Percentiles rank a stretch among this genome's conserved stretches.
Conservation (phyloP, 768 basidiomycete species). For the Pleurotus cornucopiae region DNA sequence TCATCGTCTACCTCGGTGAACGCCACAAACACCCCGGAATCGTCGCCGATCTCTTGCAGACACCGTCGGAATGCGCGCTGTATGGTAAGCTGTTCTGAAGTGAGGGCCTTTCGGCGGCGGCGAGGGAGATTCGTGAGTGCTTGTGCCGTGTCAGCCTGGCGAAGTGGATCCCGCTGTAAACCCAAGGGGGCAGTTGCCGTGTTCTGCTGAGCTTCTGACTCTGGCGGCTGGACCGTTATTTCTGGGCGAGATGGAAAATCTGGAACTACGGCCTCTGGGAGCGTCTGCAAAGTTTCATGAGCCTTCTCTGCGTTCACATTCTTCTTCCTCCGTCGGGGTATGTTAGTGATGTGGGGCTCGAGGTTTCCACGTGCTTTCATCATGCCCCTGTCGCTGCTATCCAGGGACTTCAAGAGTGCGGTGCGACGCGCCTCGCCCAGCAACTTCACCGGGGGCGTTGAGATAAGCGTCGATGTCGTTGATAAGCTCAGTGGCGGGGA, state of each 20-base stretch:
- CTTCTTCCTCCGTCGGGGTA: constrained; percentile 3
- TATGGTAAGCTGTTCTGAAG: constrained; percentile 2
- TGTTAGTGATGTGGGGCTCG: constrained; percentile 6
- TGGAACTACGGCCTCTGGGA: neutral
- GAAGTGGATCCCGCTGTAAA: neutral
- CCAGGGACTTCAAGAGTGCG: constrained; percentile 1
- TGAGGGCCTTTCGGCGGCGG: constrained; percentile 3
- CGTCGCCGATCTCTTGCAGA: constrained; percentile 4
- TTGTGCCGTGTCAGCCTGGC: neutral
- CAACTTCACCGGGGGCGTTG: neutral
- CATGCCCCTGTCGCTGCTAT: neutral
- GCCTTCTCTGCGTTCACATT: neutral
- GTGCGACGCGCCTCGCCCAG: neutral
- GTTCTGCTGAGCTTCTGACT: neutral
- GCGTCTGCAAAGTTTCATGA: neutral
- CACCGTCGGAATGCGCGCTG: constrained; percentile 6
- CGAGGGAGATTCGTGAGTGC: constrained; percentile 2
- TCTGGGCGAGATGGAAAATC: neutral
- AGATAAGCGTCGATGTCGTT: constrained; percentile 3
- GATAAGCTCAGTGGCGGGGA: constrained; percentile 3
- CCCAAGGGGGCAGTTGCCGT: neutral
- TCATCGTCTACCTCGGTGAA: constrained; percentile 6
- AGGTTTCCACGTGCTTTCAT: constrained; percentile 7
- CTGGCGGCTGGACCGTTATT: neutral
- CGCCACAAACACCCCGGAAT: constrained; percentile 4